These are phyloP conservation scores for peach (Prunus persica) DNA, from an alignment of 306 rosid genomes.

Conservation along the genomic window Prunus_persica_NCBIv2 NC_034009.1:9020501-9021000, in stretches of 20 bases:
- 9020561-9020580: constrained; percentile 64
- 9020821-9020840: constrained; percentile 2
- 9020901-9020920: background rate
- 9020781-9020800: constrained; percentile 56
- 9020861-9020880: background rate
- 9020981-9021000: constrained; percentile 20
- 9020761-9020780: constrained; percentile 69
- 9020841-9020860: constrained; percentile 22
- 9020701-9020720: background rate
- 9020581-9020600: constrained; percentile 83
- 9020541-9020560: constrained; percentile 68
- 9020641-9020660: background rate
- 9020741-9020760: background rate
- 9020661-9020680: background rate
- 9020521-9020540: constrained; percentile 1
- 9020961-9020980: constrained; percentile 1
- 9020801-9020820: constrained; percentile 30
- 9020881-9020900: background rate
- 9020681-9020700: background rate
- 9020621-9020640: constrained; percentile 76
- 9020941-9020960: background rate
- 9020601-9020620: constrained; percentile 46
- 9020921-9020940: background rate
- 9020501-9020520: background rate
- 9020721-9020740: constrained; percentile 37